A percentile compares a stretch with the other conserved stretches of the same genome.
phyloP scores from a whole-genome alignment of 208 protist species.

The Giardia muris region DNA sequence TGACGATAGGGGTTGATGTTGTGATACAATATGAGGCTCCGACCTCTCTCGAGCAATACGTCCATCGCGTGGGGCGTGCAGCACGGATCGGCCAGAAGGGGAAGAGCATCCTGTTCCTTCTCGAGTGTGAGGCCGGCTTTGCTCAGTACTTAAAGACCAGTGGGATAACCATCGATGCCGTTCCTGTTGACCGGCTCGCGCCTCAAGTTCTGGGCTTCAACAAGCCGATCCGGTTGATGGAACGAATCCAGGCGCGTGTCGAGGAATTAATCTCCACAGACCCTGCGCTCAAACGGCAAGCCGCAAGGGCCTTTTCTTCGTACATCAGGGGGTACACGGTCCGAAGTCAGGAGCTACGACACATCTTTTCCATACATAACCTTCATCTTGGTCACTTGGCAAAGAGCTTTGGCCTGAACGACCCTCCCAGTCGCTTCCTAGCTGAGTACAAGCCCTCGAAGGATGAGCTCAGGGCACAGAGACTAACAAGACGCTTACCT shows the following conservation, averaged over 20 bases:
- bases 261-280: slow-evolving; percentile 11
- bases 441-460: background rate
- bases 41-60: background rate
- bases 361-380: background rate
- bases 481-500: no score
- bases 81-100: background rate
- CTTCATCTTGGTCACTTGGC: slow-evolving; percentile 18
- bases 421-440: background rate
- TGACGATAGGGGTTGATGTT: slow-evolving; percentile 7
- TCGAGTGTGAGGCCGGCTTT: background rate
- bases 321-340: slow-evolving; percentile 10
- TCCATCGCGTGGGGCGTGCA: slow-evolving; percentile 11
- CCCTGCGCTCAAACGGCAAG: background rate
- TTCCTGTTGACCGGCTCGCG: background rate
- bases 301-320: background rate
- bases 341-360: background rate
- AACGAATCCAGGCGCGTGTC: background rate
- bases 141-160: background rate
- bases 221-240: background rate
- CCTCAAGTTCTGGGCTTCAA: background rate
- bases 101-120: background rate
- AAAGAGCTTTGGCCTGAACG: slow-evolving; percentile 9
- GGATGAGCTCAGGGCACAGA: background rate
- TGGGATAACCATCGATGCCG: background rate
- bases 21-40: slow-evolving; percentile 27